Conservation (phyloP, 148 eudicot species). For the Chenopodium formosanum region DNA sequence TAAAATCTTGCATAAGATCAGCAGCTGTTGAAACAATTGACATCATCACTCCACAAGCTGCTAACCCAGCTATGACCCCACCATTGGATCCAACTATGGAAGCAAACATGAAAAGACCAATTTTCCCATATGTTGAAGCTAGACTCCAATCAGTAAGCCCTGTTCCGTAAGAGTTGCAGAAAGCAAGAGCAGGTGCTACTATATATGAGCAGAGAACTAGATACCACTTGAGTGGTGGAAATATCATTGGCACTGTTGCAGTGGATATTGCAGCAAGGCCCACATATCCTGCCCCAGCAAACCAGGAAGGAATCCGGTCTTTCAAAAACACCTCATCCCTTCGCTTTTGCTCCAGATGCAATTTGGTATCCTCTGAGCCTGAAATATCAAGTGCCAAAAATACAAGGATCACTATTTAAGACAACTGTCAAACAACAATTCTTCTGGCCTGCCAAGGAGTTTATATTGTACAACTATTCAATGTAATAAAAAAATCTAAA, state of each 20-base stretch:
- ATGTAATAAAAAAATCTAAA: too few species aligned
- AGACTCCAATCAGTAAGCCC: conserved; percentile 78
- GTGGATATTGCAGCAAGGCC: conserved; percentile 65
- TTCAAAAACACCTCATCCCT: conserved; percentile 54
- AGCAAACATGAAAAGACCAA: conserved; percentile 65
- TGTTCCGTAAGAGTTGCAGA: conserved; percentile 75
- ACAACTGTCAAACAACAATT: background rate
- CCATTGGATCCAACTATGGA: conserved; percentile 59
- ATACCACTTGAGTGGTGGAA: conserved; percentile 73
- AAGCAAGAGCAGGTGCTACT: conserved; percentile 79
- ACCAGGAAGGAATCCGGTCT: conserved; percentile 63
- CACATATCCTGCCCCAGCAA: conserved; percentile 67
- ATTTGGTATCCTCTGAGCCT: conserved; percentile 48
- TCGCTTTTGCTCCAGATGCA: conserved; percentile 51
- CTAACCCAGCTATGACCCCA: conserved; percentile 70
- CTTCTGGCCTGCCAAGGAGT: background rate
- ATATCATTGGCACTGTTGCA: conserved; percentile 50
- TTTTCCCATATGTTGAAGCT: conserved; percentile 64
- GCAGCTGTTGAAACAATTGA: conserved; percentile 70
- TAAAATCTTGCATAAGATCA: conserved; percentile 81
- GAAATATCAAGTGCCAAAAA: conserved; percentile 21
- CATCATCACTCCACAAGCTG: conserved; percentile 72
- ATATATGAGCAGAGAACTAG: conserved; percentile 57
- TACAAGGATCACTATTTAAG: background rate
- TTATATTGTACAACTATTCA: background rate